Base-by-base conservation (phyloP, 1,139 yeast genomes). In the Saccharomycopsis crataegensis region DNA sequence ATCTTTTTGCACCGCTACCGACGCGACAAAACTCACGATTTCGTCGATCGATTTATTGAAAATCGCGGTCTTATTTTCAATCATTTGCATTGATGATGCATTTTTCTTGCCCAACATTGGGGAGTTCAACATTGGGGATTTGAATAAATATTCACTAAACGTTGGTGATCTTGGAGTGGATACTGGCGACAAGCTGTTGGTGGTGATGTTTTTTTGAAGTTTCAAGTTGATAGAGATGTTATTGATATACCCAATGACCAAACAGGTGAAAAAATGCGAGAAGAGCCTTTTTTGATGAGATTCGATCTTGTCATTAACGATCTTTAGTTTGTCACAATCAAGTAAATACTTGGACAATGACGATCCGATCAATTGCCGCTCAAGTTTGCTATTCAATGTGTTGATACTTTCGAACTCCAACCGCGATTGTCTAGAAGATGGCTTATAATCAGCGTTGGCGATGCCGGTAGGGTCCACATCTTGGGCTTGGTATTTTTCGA, bases 1-100 rank as follows among this genome's bases (percentile, higher is more conserved):
- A 59, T 70, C 72, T 54, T 73, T 70, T 58, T 78, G 80, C 4
- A 77, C 83, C 0, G 86, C 81, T 8, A 73, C 63, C 0, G 82
- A 74, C 8, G 79, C 82, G 28, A 82, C 69, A 56, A 78, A 77
- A 1, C 83, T 70, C 43, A 80, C 72, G 31, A 82, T 63, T 36
- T 74, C 73, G 51, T 82, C 86, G 53, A 75, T 48, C 12, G 58
- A 57, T 43, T 56, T 54, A 50, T 50, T 50, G 47, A 50, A 53
- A 37, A 53, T 49, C 8, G 54, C 49, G 12, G 50, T 46, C 31
- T 48, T 44, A 40, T 52, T 52, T 38, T 55, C 55, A 37, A 45
- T 41, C 49, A 51, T 43, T 38, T 51, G 57, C 17, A 46, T 34
- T 22, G 55, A 49, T 22, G 50, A 31, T n/a, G 40, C 38, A 2